Evolutionary conservation across 2,329 filamentous ascomycete genomes (phyloP), one percentile per base, ranked within the genome.

Genomic region (Cladosporium colombiae): DNA sequence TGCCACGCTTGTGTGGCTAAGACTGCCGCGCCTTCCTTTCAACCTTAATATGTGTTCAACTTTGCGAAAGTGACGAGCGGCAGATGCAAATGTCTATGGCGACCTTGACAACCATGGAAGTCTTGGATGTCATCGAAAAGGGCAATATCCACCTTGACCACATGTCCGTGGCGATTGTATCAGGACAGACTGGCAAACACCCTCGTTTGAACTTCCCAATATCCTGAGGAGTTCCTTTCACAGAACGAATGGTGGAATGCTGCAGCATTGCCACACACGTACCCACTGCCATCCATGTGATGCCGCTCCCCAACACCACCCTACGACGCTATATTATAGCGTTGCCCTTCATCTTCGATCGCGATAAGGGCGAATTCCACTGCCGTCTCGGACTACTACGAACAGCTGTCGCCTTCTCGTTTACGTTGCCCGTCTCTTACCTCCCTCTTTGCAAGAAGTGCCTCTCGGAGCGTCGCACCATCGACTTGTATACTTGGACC

Each of bases 311-410:
- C 29, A 55, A 35, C 44, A 33, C 14, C 25, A 11, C 49, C 33
- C 60, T 49, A 33, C 49, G 25, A 62, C 57, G 37, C 46, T 62
- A 50, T 16, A 35, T 50, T 3, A 40, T 62, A 44, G 60, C 31
- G 60, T 25, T 8, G 7, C n/a, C 11, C 16, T 27, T 16, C n/a
- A 40, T 29, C 31, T 29, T 55, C 49, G 49, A 55, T 55, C 33
- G 33, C 49, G 60, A 62, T 55, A 62, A 55, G 49, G 49, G 14
- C 33, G 16, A 31, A 5, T 14, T 3, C n/a, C 40, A 23, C 40
- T 46, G n/a, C n/a, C 27, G 27, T 29, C 27, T 29, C 27, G 27
- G 27, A 29, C 27, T 29, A 6, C 4, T 29, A 29, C 27, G 27
- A 21, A 21, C 10, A 2, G 21, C 40, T n/a, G 3, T 46, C n/a